Base-by-base conservation (phyloP, 1,284 basidiomycete genomes). In the Tilletia setariae region DNA sequence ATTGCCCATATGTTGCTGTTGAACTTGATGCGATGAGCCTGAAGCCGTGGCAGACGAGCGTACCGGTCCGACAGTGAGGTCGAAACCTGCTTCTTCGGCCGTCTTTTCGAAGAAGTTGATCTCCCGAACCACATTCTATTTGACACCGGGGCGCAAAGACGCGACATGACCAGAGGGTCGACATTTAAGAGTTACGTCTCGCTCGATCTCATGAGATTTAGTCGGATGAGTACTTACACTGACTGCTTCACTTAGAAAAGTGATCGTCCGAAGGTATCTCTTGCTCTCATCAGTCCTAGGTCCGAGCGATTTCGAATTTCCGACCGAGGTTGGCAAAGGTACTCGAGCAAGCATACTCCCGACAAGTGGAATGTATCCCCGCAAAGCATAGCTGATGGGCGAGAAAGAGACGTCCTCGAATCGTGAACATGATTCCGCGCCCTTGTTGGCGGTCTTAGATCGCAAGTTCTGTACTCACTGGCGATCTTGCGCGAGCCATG, bases 41-140 rank as follows among this genome's bases (percentile, higher is more conserved):
- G 64, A 35, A 64, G 68, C 32, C 30, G 1, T 13, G 21, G 19
- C 53, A 46, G 8, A 67, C n/a, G 15, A 49, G 25, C 61, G 46
- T 42, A 21, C 35, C 63, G 23, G 66, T 51, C 53, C 43, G 32
- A 19, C 44, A 23, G 64, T 49, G 51, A 81, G 67, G 15, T 72
- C 65, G 61, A 90, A 80, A 0, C 80, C 83, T 71, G 84, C 86
- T 70, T 83, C 80, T 51, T 76, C 72, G 0, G 87, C 86, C 2
- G 85, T 86, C 13, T 86, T 82, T 64, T 85, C 84, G 79, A 91
- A 91, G 81, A 90, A 90, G 3, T 82, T 82, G 32, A 87, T 86
- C 78, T 91, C 90, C 25, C 86, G 83, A 19, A 87, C 85, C 70
- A 89, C 84, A 74, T 88, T 89, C 63, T 86, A 80, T 21, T 3